phyloP scores from a whole-genome alignment of 2,329 filamentous ascomycete genomes.

The Aureobasidium pullulans region DNA sequence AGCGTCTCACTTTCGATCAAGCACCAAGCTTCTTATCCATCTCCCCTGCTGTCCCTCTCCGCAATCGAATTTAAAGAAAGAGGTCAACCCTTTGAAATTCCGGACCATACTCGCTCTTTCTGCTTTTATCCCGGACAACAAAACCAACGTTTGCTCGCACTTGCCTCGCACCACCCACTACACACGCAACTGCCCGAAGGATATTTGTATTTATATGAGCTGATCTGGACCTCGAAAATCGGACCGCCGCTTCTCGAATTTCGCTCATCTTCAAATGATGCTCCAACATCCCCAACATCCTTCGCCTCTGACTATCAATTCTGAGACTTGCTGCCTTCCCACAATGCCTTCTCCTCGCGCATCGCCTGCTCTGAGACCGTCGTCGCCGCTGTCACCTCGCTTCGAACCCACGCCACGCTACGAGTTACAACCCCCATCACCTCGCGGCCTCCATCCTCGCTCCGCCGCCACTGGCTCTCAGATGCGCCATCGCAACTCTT shows the following conservation, averaged over 20 bases:
- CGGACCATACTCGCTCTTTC: slow-evolving; percentile 3
- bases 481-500: slow-evolving; percentile 29
- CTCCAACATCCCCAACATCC: slow-evolving; percentile 11
- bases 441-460: slow-evolving; percentile 19
- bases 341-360: slow-evolving; percentile 29
- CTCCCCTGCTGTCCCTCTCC: neutral
- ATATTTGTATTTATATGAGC: neutral
- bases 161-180: slow-evolving; percentile 1
- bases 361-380: slow-evolving; percentile 27
- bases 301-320: neutral
- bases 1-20: slow-evolving; percentile 10
- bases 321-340: neutral
- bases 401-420: slow-evolving; percentile 23
- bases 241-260: neutral
- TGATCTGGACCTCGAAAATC: neutral
- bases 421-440: slow-evolving; percentile 27
- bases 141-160: neutral
- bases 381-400: slow-evolving; percentile 27
- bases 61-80: neutral
- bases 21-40: slow-evolving; percentile 1
- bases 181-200: neutral
- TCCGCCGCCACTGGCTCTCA: slow-evolving; percentile 23
- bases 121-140: slow-evolving; percentile 2
- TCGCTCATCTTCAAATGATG: neutral
- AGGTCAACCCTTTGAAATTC: neutral